Conservation (phyloP, 495 filamentous ascomycete genomes). For the Aspergillus hancockii region DNA sequence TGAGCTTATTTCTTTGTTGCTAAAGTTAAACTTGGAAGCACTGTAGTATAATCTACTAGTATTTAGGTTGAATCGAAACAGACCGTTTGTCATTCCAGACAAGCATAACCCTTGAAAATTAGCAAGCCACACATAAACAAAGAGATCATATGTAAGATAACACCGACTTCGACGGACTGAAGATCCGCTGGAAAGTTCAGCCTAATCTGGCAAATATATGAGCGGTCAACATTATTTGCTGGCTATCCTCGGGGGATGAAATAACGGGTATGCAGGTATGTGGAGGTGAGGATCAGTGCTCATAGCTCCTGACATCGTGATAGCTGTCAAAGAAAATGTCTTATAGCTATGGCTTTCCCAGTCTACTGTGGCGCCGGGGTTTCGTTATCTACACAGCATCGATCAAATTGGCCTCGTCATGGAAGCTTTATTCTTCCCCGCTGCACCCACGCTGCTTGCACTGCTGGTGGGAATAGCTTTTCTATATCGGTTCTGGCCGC, state of each 20-base stretch:
- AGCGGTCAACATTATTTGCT: slow-evolving; percentile 6
- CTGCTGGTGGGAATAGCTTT: slow-evolving; percentile 13
- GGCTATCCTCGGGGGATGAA: neutral
- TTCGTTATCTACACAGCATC: neutral
- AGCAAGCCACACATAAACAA: neutral
- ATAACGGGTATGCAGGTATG: slow-evolving; percentile 1
- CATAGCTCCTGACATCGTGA: neutral
- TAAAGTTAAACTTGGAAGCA: neutral
- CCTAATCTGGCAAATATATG: slow-evolving; percentile 19
- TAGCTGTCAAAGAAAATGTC: no score
- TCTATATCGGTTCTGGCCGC: slow-evolving; percentile 13
- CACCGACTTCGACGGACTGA: neutral
- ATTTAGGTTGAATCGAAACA: neutral
- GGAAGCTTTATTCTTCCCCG: neutral
- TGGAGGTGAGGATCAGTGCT: slow-evolving; percentile 1
- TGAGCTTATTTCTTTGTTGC: neutral
- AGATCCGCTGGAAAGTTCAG: slow-evolving; percentile 14
- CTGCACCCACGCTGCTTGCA: slow-evolving; percentile 5
- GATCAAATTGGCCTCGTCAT: neutral
- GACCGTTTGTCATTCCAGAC: neutral
- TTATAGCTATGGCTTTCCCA: neutral
- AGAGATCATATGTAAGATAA: neutral
- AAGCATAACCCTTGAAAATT: neutral
- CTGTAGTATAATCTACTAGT: neutral
- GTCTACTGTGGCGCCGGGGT: no score